Evolutionary conservation across 129 eudicot species (phyloP).

Genomic region (Tanacetum coccineum): DNA sequence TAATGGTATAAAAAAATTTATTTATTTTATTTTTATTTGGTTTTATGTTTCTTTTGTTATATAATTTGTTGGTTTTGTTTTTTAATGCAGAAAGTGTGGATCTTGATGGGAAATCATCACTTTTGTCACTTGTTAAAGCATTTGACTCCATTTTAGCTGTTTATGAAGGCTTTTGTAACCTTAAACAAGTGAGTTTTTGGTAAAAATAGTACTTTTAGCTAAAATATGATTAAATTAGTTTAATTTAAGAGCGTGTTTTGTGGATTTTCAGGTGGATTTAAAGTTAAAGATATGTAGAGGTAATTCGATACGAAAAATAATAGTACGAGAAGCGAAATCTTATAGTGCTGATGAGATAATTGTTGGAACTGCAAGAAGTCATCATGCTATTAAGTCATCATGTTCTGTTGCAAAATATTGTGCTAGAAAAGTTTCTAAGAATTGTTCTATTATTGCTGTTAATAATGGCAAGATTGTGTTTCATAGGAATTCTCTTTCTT

Average conservation of each 20-base stretch:
- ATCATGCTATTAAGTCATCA: conserved; percentile 63
- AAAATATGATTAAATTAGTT: not conserved
- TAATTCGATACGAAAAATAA: conserved; percentile 59
- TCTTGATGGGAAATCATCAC: conserved; percentile 69
- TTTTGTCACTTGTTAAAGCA: conserved; percentile 70
- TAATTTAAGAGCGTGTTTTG: not conserved
- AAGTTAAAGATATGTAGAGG: conserved; percentile 98
- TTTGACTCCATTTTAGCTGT: conserved; percentile 90
- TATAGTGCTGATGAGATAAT: conserved; percentile 62
- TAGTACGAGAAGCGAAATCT: conserved; percentile 76
- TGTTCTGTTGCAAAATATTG: conserved; percentile 85
- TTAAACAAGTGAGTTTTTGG: conserved; percentile 58
- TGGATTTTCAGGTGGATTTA: conserved; percentile 70
- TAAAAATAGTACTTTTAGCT: not conserved
- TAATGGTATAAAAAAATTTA: conserved; percentile 35
- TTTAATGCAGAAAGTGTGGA: conserved; percentile 46
- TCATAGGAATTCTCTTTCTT: conserved; percentile 50
- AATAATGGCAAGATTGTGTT: conserved; percentile 78
- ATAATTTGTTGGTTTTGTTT: not conserved
- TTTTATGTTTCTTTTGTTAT: no score
- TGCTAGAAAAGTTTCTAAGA: conserved; percentile 63
- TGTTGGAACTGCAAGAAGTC: conserved; percentile 66
- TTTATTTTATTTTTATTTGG: not conserved
- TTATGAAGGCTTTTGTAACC: conserved; percentile 96
- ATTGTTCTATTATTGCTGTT: conserved; percentile 67